These are phyloP conservation scores for Agapanthus africanus DNA, from an alignment of 106 monocot species.

Conservation along the genomic window DNA sequence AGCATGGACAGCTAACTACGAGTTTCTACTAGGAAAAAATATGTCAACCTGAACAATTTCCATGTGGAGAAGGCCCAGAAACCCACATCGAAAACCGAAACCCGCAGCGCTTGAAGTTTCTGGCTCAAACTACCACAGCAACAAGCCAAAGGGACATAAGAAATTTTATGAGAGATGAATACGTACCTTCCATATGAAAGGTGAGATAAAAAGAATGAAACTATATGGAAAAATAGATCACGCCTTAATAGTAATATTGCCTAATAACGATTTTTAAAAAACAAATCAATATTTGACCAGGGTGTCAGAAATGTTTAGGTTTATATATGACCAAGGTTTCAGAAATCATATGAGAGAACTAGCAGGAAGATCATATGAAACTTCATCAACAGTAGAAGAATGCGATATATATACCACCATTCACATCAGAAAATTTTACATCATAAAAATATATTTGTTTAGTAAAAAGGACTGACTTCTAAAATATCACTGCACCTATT, in stretches of 20 bases:
- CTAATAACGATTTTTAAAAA: too few species aligned
- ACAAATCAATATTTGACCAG: too few species aligned
- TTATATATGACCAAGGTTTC: too few species aligned
- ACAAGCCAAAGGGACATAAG: constrained; percentile 5
- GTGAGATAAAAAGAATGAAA: background rate
- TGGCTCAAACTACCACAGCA: constrained; percentile 71
- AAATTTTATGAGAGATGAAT: background rate
- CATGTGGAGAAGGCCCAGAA: constrained; percentile 94
- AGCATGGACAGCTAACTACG: background rate
- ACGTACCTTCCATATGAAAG: constrained; percentile 1
- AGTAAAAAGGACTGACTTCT: too few species aligned
- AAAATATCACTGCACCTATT: background rate
- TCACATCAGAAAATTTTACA: too few species aligned
- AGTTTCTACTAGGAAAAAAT: background rate
- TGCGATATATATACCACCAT: too few species aligned
- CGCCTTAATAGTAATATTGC: too few species aligned
- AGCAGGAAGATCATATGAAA: too few species aligned
- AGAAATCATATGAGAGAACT: too few species aligned
- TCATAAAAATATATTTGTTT: too few species aligned
- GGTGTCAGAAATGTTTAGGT: too few species aligned
- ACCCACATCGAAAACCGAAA: constrained; percentile 96
- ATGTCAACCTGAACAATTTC: constrained; percentile 93
- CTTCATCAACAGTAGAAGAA: too few species aligned
- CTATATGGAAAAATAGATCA: background rate
- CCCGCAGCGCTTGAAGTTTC: constrained; percentile 95